Percentiles rank a stretch among this genome's conserved stretches.
Conservation (phyloP, 768 basidiomycete genomes). For the Termitomyces heimii region DNA sequence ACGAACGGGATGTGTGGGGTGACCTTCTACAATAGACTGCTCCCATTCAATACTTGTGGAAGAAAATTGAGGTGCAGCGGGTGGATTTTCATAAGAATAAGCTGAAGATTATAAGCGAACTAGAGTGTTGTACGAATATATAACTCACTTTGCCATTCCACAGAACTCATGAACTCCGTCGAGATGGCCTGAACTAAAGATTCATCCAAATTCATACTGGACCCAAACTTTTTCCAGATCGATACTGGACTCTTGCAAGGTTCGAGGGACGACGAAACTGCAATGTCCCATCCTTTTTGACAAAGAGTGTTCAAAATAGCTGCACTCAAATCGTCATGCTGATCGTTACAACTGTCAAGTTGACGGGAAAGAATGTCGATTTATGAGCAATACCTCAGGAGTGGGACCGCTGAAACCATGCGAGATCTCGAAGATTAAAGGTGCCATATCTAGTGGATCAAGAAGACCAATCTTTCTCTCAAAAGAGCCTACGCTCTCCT, state of each 20-base stretch:
- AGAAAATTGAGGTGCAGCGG: constrained; percentile 33
- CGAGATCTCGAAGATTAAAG: constrained; percentile 30
- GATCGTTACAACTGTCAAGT: constrained; percentile 1
- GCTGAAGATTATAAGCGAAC: constrained; percentile 16
- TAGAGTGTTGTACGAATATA: too few relatives aligned
- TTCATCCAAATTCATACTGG: constrained; percentile 27
- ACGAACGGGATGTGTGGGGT: constrained; percentile 53
- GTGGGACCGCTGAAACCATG: neutral
- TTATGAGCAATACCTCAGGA: constrained; percentile 7
- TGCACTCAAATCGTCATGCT: constrained; percentile 24
- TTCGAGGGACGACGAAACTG: constrained; percentile 17
- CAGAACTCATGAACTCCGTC: constrained; percentile 40
- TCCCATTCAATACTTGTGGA: constrained; percentile 54
- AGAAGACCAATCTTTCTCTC: constrained; percentile 40
- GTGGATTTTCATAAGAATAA: constrained; percentile 45
- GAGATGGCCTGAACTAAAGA: constrained; percentile 34
- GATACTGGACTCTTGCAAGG: constrained; percentile 28
- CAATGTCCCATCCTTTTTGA: constrained; percentile 21
- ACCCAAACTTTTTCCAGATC: constrained; percentile 39
- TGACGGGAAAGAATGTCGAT: neutral
- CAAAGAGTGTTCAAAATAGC: constrained; percentile 21
- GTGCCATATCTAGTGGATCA: constrained; percentile 51
- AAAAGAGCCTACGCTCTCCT: constrained; percentile 21
- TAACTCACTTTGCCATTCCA: constrained; percentile 47
- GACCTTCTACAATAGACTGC: constrained; percentile 55